Evolutionary conservation across 192 early-diverging fungal species (phyloP).

Genomic region (Pilobolus umbonatus): DNA sequence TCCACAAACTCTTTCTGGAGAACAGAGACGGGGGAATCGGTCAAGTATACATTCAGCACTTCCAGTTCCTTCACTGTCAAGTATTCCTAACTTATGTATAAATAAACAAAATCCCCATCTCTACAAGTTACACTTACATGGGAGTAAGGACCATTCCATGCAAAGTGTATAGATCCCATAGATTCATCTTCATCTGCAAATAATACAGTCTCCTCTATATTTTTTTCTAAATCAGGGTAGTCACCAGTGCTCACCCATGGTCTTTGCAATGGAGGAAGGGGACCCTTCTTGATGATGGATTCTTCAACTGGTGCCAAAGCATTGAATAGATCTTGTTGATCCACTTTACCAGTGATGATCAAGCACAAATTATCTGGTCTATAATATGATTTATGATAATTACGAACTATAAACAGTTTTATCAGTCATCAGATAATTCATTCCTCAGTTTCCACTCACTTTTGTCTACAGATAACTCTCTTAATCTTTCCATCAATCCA

Average conservation of each 20-base stretch:
- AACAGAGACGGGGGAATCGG: conserved; percentile 53
- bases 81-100: conserved; percentile 20
- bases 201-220: conserved; percentile 40
- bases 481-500: conserved; percentile 52
- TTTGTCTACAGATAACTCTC: conserved; percentile 52
- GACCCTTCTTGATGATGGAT: conserved; percentile 45
- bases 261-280: conserved; percentile 43
- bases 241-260: conserved; percentile 53
- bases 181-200: conserved; percentile 61
- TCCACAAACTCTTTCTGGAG: conserved; percentile 59
- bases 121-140: conserved; percentile 31
- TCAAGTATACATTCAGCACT: conserved; percentile 39
- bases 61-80: conserved; percentile 30
- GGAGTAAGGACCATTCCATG: conserved; percentile 50
- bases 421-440: background rate
- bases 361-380: conserved; percentile 59
- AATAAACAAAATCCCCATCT: background rate
- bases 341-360: conserved; percentile 50
- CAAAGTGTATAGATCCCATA: conserved; percentile 49
- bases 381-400: conserved; percentile 54
- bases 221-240: conserved; percentile 36
- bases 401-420: conserved; percentile 16
- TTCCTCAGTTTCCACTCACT: conserved; percentile 30
- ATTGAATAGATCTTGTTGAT: conserved; percentile 36
- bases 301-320: conserved; percentile 47